These are phyloP conservation scores for Dictyostelium firmibasis DNA, from an alignment of 78 protist genomes.

Conservation along the genomic window DNA sequence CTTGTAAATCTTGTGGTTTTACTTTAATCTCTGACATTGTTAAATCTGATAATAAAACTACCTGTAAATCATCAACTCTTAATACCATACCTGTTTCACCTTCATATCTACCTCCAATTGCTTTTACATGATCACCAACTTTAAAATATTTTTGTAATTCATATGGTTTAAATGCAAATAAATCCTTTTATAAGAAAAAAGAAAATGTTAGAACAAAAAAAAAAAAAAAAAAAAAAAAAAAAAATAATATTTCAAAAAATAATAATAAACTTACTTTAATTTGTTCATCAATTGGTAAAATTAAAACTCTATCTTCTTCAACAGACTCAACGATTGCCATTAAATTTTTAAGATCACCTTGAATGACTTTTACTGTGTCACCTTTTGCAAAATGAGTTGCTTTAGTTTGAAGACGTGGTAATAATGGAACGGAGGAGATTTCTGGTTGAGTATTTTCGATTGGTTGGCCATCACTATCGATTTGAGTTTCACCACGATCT, in stretches of 20 bases:
- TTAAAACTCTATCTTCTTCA: constrained; percentile 47
- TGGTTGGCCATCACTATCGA: neutral
- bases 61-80: constrained; percentile 52
- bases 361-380: constrained; percentile 74
- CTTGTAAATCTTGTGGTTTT: constrained; percentile 68
- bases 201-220: no score
- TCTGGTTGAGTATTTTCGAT: neutral
- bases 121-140: constrained; percentile 83
- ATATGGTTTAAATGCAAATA: constrained; percentile 23
- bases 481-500: constrained; percentile 1
- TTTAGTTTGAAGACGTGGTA: constrained; percentile 11
- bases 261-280: neutral
- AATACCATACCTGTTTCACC: constrained; percentile 85
- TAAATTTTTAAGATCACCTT: constrained; percentile 71
- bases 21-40: constrained; percentile 75
- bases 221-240: neutral
- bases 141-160: constrained; percentile 76
- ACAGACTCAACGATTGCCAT: constrained; percentile 66
- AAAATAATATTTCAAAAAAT: no score
- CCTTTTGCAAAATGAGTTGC: constrained; percentile 54
- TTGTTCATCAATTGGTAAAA: constrained; percentile 46
- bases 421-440: neutral
- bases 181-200: neutral
- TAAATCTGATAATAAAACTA: constrained; percentile 66
- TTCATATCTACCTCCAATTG: constrained; percentile 69